Conservation (phyloP, 257 asterid species). For the Ilex aquifolium region DNA sequence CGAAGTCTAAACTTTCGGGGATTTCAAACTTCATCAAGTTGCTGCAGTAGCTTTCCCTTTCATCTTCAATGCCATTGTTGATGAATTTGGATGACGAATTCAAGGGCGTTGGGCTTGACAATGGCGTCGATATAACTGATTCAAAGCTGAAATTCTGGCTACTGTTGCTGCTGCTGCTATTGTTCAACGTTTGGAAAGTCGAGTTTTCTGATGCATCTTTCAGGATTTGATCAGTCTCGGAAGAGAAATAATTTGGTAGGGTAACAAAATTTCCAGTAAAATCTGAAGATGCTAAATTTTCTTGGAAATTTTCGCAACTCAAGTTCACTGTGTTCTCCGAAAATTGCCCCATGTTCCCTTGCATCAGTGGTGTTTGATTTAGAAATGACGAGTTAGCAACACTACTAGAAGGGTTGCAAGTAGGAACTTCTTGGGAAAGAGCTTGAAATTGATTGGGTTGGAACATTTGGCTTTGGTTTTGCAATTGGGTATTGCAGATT, state of each 20-base stretch:
- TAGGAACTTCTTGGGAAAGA: constrained; percentile 29
- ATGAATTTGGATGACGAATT: constrained; percentile 21
- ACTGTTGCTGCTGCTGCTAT: constrained; percentile 13
- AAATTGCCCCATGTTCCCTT: constrained; percentile 22
- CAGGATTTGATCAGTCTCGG: constrained; percentile 21
- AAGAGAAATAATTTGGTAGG: constrained; percentile 18
- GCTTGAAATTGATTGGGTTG: constrained; percentile 43
- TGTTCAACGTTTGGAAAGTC: constrained; percentile 7
- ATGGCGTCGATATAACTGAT: constrained; percentile 35
- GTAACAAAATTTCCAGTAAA: constrained; percentile 19
- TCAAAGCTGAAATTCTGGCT: constrained; percentile 16
- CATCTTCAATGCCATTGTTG: constrained; percentile 27
- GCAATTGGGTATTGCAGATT: constrained; percentile 25
- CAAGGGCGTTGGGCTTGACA: constrained; percentile 22
- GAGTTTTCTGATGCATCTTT: constrained; percentile 38
- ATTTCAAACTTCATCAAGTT: constrained; percentile 38
- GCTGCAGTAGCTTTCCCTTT: constrained; percentile 37
- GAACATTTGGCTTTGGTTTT: constrained; percentile 26
- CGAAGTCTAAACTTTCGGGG: constrained; percentile 33
- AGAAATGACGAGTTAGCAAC: background rate
- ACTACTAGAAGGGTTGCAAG: constrained; percentile 1
- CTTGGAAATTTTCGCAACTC: constrained; percentile 26
- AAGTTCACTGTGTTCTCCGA: constrained; percentile 17
- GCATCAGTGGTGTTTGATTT: constrained; percentile 21
- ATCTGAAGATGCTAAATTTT: constrained; percentile 21